phyloP scores from a whole-genome alignment of 2,329 filamentous ascomycete species.

The Triangularia setosa region DNA sequence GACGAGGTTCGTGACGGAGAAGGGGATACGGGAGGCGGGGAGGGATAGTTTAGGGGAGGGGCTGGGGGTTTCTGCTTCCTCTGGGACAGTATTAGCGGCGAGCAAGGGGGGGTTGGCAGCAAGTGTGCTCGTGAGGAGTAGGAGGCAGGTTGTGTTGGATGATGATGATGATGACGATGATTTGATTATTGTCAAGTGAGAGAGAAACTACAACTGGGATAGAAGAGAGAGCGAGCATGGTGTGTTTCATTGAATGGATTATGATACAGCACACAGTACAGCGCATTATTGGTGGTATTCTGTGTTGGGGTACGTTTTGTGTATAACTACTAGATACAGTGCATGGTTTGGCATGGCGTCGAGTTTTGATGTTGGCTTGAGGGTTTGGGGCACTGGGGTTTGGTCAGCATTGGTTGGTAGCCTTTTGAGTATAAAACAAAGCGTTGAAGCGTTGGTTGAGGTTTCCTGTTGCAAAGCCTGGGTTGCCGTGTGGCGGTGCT shows the following conservation, averaged over 20 bases:
- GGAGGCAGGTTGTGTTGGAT: slow-evolving; percentile 18
- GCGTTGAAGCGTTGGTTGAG: not conserved
- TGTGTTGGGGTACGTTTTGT: not conserved
- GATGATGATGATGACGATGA: slow-evolving; percentile 27
- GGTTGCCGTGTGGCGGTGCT: no score
- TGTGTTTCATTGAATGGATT: no score
- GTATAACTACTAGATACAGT: not conserved
- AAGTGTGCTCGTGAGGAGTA: slow-evolving; percentile 29
- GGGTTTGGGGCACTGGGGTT: not conserved
- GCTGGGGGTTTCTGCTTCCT: slow-evolving; percentile 31
- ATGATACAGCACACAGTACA: not conserved
- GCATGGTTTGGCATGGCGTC: not conserved
- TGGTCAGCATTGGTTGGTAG: not conserved
- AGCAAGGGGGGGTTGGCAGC: slow-evolving; percentile 34
- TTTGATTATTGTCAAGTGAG: slow-evolving; percentile 26
- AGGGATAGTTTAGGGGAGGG: slow-evolving; percentile 64
- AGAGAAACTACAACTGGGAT: not conserved
- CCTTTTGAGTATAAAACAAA: not conserved
- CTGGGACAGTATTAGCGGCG: slow-evolving; percentile 4
- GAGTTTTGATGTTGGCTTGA: not conserved
- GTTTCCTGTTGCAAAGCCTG: no score
- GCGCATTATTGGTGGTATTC: not conserved
- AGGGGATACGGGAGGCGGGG: slow-evolving; percentile 72
- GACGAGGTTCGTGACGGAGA: slow-evolving; percentile 74
- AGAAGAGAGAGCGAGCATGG: no score